These are phyloP conservation scores for Cryphonectria carpinicola DNA, from an alignment of 2,329 filamentous ascomycete genomes.

Conservation along the genomic window DNA sequence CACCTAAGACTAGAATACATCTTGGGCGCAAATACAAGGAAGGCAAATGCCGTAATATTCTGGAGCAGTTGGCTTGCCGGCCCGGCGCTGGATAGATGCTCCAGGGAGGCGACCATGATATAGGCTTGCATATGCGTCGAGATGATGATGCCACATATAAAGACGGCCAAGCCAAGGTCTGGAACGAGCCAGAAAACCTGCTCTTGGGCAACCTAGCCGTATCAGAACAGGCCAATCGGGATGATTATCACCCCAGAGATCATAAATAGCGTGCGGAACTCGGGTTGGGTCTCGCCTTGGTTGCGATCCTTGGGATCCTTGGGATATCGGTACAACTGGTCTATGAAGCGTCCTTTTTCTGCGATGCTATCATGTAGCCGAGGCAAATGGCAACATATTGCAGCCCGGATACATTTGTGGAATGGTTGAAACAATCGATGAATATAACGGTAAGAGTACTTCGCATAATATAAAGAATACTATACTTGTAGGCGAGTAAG, in stretches of 20 bases:
- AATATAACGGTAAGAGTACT: constrained; percentile 58
- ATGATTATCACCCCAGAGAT: constrained; percentile 44
- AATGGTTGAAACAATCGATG: constrained; percentile 42
- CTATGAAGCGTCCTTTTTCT: constrained; percentile 37
- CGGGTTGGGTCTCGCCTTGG: constrained; percentile 23
- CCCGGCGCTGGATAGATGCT: constrained; percentile 43
- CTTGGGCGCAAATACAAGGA: constrained; percentile 58
- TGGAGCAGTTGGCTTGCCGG: constrained; percentile 58
- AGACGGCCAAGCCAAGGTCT: constrained; percentile 57
- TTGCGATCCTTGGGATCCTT: constrained; percentile 33
- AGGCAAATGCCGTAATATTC: constrained; percentile 56
- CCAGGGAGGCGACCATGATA: constrained; percentile 54
- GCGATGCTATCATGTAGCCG: constrained; percentile 56
- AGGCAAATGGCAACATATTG: constrained; percentile 60
- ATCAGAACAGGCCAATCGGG: constrained; percentile 53
- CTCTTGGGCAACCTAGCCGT: constrained; percentile 50
- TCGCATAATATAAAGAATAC: constrained; percentile 58
- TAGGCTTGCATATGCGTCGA: constrained; percentile 59
- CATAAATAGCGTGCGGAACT: constrained; percentile 28
- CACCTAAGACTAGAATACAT: constrained; percentile 43
- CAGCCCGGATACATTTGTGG: constrained; percentile 50
- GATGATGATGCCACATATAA: constrained; percentile 54
- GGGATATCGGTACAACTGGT: constrained; percentile 34
- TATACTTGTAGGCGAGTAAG: constrained; percentile 55
- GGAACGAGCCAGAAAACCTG: constrained; percentile 56